A percentile compares a stretch with the other conserved stretches of the same genome.
These are phyloP conservation scores for Arthroderma sp. DNA, from an alignment of 2,329 filamentous ascomycete species.

Conservation along the genomic window DNA sequence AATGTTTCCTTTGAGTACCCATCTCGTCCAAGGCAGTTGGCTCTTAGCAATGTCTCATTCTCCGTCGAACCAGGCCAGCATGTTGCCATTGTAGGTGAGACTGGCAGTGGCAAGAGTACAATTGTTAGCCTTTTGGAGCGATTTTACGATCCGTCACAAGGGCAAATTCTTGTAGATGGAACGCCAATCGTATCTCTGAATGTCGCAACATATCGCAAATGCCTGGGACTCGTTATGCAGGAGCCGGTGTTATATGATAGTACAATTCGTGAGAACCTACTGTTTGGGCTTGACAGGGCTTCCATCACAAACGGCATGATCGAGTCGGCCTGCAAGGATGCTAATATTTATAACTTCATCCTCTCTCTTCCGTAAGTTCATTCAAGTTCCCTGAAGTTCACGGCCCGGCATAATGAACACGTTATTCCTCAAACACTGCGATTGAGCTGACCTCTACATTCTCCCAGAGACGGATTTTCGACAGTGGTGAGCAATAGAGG, in stretches of 20 bases:
- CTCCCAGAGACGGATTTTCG: background rate
- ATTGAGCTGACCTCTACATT: conserved; percentile 37
- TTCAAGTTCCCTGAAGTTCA: background rate
- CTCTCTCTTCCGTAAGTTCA: conserved; percentile 54
- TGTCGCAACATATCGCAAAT: conserved; percentile 69
- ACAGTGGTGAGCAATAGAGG: background rate
- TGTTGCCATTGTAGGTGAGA: conserved; percentile 75
- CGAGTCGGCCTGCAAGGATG: conserved; percentile 67
- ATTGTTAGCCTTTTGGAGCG: conserved; percentile 84
- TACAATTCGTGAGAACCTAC: conserved; percentile 77
- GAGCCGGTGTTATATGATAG: conserved; percentile 91
- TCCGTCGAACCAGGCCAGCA: conserved; percentile 34
- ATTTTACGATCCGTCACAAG: conserved; percentile 80
- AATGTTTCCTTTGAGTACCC: conserved; percentile 92
- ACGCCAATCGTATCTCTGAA: conserved; percentile 69
- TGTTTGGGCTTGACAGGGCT: conserved; percentile 58
- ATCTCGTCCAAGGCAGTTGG: conserved; percentile 77
- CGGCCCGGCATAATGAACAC: too few species aligned
- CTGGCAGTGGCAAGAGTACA: conserved; percentile 85
- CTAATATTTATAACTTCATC: conserved; percentile 84
- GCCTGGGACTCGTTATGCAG: conserved; percentile 78
- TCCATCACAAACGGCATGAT: conserved; percentile 59
- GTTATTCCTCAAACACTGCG: conserved; percentile 54
- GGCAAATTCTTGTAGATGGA: conserved; percentile 71
- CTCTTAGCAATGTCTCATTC: conserved; percentile 65